Conservation (phyloP, 768 basidiomycete genomes). For the Hemileccinum impolitum region DNA sequence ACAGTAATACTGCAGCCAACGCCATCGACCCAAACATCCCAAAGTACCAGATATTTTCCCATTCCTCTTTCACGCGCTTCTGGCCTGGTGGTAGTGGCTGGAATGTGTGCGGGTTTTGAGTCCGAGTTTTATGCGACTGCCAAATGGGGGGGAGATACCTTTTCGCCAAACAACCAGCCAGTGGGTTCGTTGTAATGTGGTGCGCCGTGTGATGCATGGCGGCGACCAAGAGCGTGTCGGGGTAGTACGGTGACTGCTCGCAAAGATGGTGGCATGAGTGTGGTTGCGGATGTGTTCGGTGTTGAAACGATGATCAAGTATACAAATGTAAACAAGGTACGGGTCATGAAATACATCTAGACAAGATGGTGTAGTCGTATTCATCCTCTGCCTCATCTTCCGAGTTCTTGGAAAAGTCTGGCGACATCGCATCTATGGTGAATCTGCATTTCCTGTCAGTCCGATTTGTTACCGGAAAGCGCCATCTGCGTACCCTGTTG, state of each 20-base stretch:
- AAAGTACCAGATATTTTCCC: constrained; percentile 88
- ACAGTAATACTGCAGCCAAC: constrained; percentile 69
- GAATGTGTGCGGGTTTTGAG: constrained; percentile 3
- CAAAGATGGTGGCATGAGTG: constrained; percentile 45
- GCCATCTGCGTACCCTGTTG: constrained; percentile 44
- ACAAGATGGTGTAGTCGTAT: constrained; percentile 40
- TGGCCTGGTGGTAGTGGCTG: constrained; percentile 77
- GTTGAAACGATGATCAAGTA: constrained; percentile 6
- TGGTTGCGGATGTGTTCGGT: constrained; percentile 2
- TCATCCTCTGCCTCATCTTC: constrained; percentile 24
- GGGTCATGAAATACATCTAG: constrained; percentile 17
- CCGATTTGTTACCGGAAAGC: background rate
- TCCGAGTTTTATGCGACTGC: no score
- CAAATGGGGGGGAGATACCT: constrained; percentile 44
- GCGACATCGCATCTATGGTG: constrained; percentile 48
- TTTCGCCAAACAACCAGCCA: constrained; percentile 86
- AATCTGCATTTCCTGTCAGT: constrained; percentile 43
- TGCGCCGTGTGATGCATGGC: constrained; percentile 70
- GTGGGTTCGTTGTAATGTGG: constrained; percentile 88
- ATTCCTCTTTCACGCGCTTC: constrained; percentile 83
- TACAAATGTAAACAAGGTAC: constrained; percentile 25
- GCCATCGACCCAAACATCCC: constrained; percentile 91
- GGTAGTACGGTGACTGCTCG: constrained; percentile 31
- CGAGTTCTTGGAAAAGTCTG: constrained; percentile 35
- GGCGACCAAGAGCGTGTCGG: constrained; percentile 32